These are phyloP conservation scores for Epicoccum sorghinum DNA, from an alignment of 2,329 filamentous ascomycete species.

Conservation along the genomic window DNA sequence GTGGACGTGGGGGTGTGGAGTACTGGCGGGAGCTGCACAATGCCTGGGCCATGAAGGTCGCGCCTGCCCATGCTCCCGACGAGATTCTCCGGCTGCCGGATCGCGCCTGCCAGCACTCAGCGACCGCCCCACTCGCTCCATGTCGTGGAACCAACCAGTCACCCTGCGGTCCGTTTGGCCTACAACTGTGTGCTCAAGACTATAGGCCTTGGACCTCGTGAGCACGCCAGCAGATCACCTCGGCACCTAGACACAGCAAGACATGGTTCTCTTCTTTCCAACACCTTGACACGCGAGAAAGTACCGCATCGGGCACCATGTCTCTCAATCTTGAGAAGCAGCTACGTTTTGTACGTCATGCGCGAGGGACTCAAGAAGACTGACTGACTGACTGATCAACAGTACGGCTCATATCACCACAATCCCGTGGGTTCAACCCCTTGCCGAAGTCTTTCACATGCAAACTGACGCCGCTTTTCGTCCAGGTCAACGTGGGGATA, in stretches of 20 bases:
- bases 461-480: constrained; percentile 30
- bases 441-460: constrained; percentile 19
- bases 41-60: constrained; percentile 10
- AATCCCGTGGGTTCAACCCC: constrained; percentile 61
- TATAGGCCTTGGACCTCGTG: constrained; percentile 17
- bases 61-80: neutral
- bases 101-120: constrained; percentile 26
- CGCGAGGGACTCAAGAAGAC: neutral
- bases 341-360: constrained; percentile 73
- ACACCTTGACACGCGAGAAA: constrained; percentile 35
- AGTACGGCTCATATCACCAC: constrained; percentile 88
- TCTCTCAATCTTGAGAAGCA: constrained; percentile 80
- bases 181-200: constrained; percentile 24
- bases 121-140: constrained; percentile 26
- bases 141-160: constrained; percentile 36
- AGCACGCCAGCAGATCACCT: constrained; percentile 8
- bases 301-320: constrained; percentile 49
- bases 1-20: constrained; percentile 20
- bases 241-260: constrained; percentile 21
- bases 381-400: constrained; percentile 26
- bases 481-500: constrained; percentile 74
- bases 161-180: constrained; percentile 24
- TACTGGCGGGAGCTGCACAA: constrained; percentile 1
- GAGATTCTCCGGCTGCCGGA: neutral
- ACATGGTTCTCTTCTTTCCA: constrained; percentile 36